Percentiles rank a stretch among this genome's conserved stretches.
phyloP scores from a whole-genome alignment of 176 grass and related monocot species.

The Oryza glumipatula region DNA sequence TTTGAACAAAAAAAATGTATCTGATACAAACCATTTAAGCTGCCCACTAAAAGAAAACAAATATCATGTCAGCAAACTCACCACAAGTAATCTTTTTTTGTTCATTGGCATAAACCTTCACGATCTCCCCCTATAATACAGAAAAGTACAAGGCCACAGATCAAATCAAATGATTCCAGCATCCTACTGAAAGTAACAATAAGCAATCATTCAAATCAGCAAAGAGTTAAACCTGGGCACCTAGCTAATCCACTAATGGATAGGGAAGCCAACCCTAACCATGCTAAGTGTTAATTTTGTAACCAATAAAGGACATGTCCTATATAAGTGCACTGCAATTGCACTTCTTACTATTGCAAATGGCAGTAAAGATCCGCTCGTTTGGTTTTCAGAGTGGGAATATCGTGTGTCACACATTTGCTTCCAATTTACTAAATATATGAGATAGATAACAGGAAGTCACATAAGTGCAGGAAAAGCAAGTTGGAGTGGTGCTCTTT shows the following conservation, averaged over 20 bases:
- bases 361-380: background rate
- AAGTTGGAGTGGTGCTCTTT: background rate
- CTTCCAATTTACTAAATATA: constrained; percentile 21
- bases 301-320: constrained; percentile 4
- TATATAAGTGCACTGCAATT: background rate
- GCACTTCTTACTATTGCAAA: background rate
- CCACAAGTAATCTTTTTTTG: constrained; percentile 91
- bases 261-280: background rate
- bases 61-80: constrained; percentile 45
- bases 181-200: constrained; percentile 8
- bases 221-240: background rate
- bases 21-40: background rate
- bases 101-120: constrained; percentile 82
- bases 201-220: background rate
- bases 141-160: background rate
- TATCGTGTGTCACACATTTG: background rate
- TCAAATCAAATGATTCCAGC: constrained; percentile 26
- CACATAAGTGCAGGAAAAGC: background rate
- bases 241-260: background rate
- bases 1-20: background rate
- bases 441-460: background rate
- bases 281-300: background rate
- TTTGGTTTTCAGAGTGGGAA: constrained; percentile 14
- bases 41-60: constrained; percentile 21
- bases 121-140: constrained; percentile 74